phyloP scores from a whole-genome alignment of 176 grass and related monocot species.

The Triticum monococcum region DNA sequence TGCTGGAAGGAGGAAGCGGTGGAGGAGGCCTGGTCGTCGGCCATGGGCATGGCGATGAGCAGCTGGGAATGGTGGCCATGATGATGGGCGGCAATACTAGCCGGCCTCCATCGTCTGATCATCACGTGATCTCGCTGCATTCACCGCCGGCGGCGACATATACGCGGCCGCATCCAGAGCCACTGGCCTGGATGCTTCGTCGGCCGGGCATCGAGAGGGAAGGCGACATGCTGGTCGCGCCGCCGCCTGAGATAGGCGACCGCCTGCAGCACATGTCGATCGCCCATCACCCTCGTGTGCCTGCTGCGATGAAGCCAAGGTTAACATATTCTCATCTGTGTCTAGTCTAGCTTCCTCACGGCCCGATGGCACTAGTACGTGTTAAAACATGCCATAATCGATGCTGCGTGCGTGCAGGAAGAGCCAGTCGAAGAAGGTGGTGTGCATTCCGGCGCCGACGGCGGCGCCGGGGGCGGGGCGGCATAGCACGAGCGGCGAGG shows the following conservation, averaged over 20 bases:
- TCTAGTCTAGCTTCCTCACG: not conserved
- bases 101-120: not conserved
- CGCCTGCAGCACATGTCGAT: constrained; percentile 25
- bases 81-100: not conserved
- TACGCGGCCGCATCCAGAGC: not conserved
- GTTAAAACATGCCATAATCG: not conserved
- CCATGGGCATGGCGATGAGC: not conserved
- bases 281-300: not conserved
- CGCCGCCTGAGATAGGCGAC: constrained; percentile 22
- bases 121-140: not conserved
- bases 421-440: constrained; percentile 82
- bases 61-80: constrained; percentile 7
- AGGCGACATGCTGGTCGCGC: not conserved
- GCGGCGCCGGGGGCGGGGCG: constrained; percentile 39
- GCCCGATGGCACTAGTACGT: not conserved
- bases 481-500: constrained; percentile 60
- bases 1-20: not conserved
- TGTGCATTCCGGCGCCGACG: constrained; percentile 83
- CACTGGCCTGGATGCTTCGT: not conserved
- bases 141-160: not conserved
- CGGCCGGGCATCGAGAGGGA: not conserved
- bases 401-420: constrained; percentile 49
- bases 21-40: not conserved
- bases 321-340: not conserved
- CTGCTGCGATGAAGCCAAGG: constrained; percentile 31